phyloP scores from a whole-genome alignment of 805 yeast species.

The Sugiyamaella valdiviana region DNA sequence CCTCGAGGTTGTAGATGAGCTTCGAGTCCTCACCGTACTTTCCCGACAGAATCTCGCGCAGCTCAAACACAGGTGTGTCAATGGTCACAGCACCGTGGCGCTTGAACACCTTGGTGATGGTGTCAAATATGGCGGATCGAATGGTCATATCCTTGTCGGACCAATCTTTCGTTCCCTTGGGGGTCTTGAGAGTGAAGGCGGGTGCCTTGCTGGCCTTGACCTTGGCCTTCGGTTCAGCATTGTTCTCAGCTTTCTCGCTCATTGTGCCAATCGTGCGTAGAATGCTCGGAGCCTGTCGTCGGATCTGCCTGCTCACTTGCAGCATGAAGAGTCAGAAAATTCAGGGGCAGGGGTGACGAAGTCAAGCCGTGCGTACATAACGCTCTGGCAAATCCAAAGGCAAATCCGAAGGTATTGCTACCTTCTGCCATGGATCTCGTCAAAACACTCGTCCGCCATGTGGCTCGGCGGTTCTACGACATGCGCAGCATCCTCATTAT shows the following conservation, averaged over 20 bases:
- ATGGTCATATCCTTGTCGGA: conserved; percentile 96
- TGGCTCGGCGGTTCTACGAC: conserved; percentile 80
- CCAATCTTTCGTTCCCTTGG: conserved; percentile 98
- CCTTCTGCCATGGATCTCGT: conserved; percentile 36
- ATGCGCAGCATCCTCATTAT: conserved; percentile 74
- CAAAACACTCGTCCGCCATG: conserved; percentile 61
- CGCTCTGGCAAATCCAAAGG: too few relatives aligned
- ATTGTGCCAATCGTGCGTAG: neutral
- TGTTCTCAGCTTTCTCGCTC: neutral
- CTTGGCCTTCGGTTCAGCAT: neutral
- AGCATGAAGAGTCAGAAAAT: neutral
- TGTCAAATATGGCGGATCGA: conserved; percentile 76
- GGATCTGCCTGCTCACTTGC: neutral
- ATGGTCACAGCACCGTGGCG: conserved; percentile 98
- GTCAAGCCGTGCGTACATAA: too few relatives aligned
- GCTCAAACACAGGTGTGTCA: conserved; percentile 97
- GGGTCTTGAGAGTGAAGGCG: conserved; percentile 75
- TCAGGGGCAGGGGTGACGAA: neutral
- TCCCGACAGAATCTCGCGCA: conserved; percentile 91
- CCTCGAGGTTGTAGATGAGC: conserved; percentile 90
- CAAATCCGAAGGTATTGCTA: too few relatives aligned
- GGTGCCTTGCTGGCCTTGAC: neutral
- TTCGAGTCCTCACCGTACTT: conserved; percentile 99
- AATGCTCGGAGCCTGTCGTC: neutral
- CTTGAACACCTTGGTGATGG: conserved; percentile 70